Percentiles rank a stretch among this genome's conserved stretches.
Evolutionary conservation across 345 rosid genomes (phyloP).

Genomic region (Leavenworthia alabamica): DNA sequence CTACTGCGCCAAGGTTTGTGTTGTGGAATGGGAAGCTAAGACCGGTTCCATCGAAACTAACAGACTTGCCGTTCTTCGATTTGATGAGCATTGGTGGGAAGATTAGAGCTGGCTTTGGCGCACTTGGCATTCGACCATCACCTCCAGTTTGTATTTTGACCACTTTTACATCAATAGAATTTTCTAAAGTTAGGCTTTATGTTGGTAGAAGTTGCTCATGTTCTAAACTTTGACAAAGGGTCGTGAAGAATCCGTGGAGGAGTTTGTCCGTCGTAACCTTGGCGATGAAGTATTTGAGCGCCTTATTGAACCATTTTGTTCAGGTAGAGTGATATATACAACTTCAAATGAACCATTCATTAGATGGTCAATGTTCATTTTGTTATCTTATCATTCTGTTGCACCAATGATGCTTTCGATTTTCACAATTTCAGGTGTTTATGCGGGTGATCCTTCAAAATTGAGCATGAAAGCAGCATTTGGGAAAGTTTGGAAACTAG

Average conservation of each 20-base stretch:
- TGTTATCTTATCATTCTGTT: background rate
- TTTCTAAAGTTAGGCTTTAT: background rate
- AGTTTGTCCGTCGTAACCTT: conserved; percentile 90
- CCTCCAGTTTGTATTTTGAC: conserved; percentile 70
- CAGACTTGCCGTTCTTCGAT: conserved; percentile 69
- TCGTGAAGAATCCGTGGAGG: conserved; percentile 89
- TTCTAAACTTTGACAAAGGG: conserved; percentile 65
- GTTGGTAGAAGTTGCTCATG: conserved; percentile 37
- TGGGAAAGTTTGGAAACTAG: conserved; percentile 94
- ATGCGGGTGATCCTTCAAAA: conserved; percentile 92
- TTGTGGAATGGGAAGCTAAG: conserved; percentile 82
- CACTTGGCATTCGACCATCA: conserved; percentile 75
- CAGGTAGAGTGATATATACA: conserved; percentile 39
- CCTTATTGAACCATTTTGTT: conserved; percentile 93
- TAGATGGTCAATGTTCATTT: background rate
- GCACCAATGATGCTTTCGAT: background rate
- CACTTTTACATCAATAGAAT: background rate
- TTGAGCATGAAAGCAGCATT: conserved; percentile 94
- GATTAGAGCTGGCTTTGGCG: conserved; percentile 84
- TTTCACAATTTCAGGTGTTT: conserved; percentile 53
- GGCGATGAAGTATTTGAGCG: conserved; percentile 94
- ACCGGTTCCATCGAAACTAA: conserved; percentile 75
- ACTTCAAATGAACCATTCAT: background rate
- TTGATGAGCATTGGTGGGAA: conserved; percentile 89
- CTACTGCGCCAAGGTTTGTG: conserved; percentile 81